Evolutionary conservation across 306 rosid genomes (phyloP), one percentile per base, ranked within the genome.

Genomic region (Fragaria nilgerrensis): DNA sequence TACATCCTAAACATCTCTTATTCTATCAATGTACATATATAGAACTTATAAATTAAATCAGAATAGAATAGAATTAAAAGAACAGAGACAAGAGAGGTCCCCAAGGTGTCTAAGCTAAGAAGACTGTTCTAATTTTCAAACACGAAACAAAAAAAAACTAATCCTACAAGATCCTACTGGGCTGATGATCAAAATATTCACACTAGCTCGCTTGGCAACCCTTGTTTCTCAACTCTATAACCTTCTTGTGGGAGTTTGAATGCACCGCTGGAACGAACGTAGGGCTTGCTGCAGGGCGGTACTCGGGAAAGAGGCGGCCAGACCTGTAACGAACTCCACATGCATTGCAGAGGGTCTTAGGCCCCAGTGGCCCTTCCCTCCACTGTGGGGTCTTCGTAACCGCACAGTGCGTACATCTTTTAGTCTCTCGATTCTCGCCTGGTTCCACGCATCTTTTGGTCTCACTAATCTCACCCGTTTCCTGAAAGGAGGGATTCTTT

Each of bases 281-380:
- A 0, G 97, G 97, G 78, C 97, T 93, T 37, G 89, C 91, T 5
- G 94, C 94, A 0, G 97, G 97, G 17, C 97, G 88, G 82, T 93
- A 93, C 84, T 93, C 97, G 0, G 97, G 97, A 61, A 77, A 89
- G 74, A 93, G 91, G 69, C 94, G 94, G 25, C 97, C 97, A 0
- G 94, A 87, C 87, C 97, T 85, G 79, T 82, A 90, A n/a, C 96
- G 92, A 72, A 93, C 97, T 4, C 97, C 97, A 23, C 97, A 92
- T 16, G 97, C 97, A 78, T 92, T 92, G 87, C 97, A 92, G 0
- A 93, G 87, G 9, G 97, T 93, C 79, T 93, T 93, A 1, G 97
- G 97, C 13, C 97, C 97, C 75, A 84, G 81, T 9, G 97, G 96
- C 4, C 97, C 97, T 82, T 93, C 97, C 75, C 97, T 82, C 97